Conservation (phyloP, 768 basidiomycete genomes). For the Butyriboletus loyo region DNA sequence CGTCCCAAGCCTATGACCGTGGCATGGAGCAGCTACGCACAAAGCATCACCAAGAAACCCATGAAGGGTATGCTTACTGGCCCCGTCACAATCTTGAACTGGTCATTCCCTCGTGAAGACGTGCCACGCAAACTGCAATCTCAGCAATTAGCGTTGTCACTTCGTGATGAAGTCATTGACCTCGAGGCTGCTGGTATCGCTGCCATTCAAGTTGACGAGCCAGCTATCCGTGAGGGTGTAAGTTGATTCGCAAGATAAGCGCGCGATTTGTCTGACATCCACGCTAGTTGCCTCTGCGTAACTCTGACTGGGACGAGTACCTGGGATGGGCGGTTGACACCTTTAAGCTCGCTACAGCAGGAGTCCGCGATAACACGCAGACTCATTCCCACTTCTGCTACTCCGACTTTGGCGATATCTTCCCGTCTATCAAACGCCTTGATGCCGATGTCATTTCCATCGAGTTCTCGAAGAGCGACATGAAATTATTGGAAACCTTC, state of each 20-base stretch:
- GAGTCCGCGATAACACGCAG: constrained; percentile 90
- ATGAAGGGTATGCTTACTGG: constrained; percentile 99
- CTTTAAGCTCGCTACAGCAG: constrained; percentile 96
- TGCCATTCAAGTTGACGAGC: constrained; percentile 99
- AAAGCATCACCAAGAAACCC: constrained; percentile 87
- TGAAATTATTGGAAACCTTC: constrained; percentile 96
- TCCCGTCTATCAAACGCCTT: constrained; percentile 93
- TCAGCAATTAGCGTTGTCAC: constrained; percentile 95
- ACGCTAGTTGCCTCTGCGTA: constrained; percentile 86
- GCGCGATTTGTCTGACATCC: neutral
- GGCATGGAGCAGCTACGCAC: constrained; percentile 94
- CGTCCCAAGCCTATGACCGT: constrained; percentile 93
- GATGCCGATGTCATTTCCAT: constrained; percentile 99
- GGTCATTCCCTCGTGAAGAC: constrained; percentile 99
- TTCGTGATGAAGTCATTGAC: constrained; percentile 97
- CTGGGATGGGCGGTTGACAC: constrained; percentile 98
- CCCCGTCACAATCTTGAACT: constrained; percentile 98
- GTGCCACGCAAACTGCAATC: constrained; percentile 95
- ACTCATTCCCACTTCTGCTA: constrained; percentile 99
- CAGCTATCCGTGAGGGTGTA: constrained; percentile 98
- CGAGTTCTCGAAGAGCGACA: constrained; percentile 97
- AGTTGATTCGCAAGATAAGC: constrained; percentile 27
- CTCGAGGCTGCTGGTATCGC: constrained; percentile 95
- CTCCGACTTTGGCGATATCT: constrained; percentile 98
- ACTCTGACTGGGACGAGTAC: constrained; percentile 94